Evolutionary conservation across 1,139 yeast genomes (phyloP), one percentile per base, ranked within the genome.

Genomic region (Candida mesenterica): DNA sequence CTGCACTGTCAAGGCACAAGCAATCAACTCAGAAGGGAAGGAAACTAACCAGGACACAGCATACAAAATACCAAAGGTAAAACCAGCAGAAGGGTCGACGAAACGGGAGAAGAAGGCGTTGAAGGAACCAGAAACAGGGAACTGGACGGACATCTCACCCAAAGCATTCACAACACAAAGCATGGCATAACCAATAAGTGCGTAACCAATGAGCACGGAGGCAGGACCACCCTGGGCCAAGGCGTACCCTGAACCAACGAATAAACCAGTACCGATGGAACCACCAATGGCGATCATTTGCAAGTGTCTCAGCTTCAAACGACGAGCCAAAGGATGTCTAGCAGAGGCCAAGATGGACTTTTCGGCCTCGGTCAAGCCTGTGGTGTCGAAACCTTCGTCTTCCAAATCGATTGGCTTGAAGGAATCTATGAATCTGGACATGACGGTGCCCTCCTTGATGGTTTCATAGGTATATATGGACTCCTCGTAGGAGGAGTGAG

Each of bases 241-340:
- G 2, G 84, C 83, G 36, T 73, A 70, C 19, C 95, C 95, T 41
- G 82, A 75, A 38, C 88, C 83, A 9, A 87, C 84, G 49, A 72
- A 72, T 37, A 73, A 57, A 48, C 79, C 79, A 10, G 79, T 62
- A 48, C 52, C 55, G 28, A 51, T 50, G 48, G 59, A 46, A 38
- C 61, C 61, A 31, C 59, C 61, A 27, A 55, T 54, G 39, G 60
- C 57, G 30, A 55, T 55, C 60, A 55, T 55, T 33, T 54, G 58
- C 44, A 56, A 46, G 33, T 54, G 61, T 36, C 61, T 47, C 24
- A 53, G 42, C 36, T 52, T 52, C 62, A 62, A 48, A 42, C 61
- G 30, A 60, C 61, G 23, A 29, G 48, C 44, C 40, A 50, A 43
- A 2, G 53, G 54, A 26, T 55, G 60, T 38, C 59, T 52, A 30